These are phyloP conservation scores for Eucalyptus polyanthemos DNA, from an alignment of 345 rosid species.

Conservation along the genomic window DNA sequence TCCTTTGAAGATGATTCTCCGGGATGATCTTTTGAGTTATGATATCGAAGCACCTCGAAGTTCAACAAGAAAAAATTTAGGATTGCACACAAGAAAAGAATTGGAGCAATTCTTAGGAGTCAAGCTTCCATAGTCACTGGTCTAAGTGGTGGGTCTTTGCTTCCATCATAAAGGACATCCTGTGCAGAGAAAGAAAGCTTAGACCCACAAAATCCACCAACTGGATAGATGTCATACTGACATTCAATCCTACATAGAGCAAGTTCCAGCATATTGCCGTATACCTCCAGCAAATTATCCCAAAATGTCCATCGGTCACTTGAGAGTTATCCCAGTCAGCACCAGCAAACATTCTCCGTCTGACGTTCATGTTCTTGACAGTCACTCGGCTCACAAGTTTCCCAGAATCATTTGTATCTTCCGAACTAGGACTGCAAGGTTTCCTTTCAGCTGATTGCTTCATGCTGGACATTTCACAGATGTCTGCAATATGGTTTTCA, in stretches of 20 bases:
- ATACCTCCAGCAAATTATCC: slow-evolving; percentile 36
- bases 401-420: slow-evolving; percentile 16
- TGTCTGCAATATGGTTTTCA: slow-evolving; percentile 73
- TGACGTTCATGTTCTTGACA: slow-evolving; percentile 44
- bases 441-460: slow-evolving; percentile 31
- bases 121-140: slow-evolving; percentile 30
- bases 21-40: slow-evolving; percentile 77
- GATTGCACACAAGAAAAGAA: background rate
- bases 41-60: slow-evolving; percentile 64
- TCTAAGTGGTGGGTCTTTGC: slow-evolving; percentile 74
- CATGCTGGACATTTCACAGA: slow-evolving; percentile 24
- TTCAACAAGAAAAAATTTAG: background rate
- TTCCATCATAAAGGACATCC: slow-evolving; percentile 63
- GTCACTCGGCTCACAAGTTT: slow-evolving; percentile 43
- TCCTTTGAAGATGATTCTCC: slow-evolving; percentile 77
- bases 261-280: slow-evolving; percentile 53
- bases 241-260: slow-evolving; percentile 47
- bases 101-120: background rate
- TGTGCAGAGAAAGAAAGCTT: slow-evolving; percentile 52
- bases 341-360: slow-evolving; percentile 82
- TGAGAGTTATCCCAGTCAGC: slow-evolving; percentile 54
- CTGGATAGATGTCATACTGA: slow-evolving; percentile 50
- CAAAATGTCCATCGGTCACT: slow-evolving; percentile 5
- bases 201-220: slow-evolving; percentile 47
- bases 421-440: slow-evolving; percentile 6